phyloP scores from a whole-genome alignment of 352 stramenopile species.

The Phytopythium helicoides region DNA sequence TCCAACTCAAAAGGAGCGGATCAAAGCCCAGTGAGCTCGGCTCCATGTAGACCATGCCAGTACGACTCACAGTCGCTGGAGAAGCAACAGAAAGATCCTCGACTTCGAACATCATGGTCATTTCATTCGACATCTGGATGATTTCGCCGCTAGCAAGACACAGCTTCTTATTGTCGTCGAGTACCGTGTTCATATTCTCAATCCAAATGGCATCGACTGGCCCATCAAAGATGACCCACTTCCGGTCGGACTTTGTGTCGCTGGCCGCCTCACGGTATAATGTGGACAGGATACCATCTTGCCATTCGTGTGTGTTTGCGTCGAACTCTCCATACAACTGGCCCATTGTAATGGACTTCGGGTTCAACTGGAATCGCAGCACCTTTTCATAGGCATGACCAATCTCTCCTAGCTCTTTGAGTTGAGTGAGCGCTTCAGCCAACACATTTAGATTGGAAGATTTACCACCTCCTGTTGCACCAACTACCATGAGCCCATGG shows the following conservation, averaged over 20 bases:
- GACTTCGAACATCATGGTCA: conserved; percentile 99
- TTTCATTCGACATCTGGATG: conserved; percentile 93
- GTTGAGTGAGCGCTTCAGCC: conserved; percentile 86
- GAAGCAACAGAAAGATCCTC: conserved; percentile 93
- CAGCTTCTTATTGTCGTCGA: conserved; percentile 96
- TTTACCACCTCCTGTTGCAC: conserved; percentile 89
- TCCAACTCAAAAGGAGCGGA: conserved; percentile 88
- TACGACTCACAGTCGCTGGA: conserved; percentile 92
- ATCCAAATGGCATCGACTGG: conserved; percentile 96
- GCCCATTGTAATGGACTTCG: conserved; percentile 95
- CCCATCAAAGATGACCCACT: conserved; percentile 95
- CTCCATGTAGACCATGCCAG: conserved; percentile 97
- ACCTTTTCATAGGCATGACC: conserved; percentile 90
- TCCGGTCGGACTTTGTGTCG: conserved; percentile 87
- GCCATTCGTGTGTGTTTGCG: conserved; percentile 94
- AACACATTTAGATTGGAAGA: conserved; percentile 90
- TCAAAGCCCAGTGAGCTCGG: conserved; percentile 91
- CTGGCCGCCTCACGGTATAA: conserved; percentile 90
- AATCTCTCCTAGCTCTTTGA: conserved; percentile 67
- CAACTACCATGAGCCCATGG: conserved; percentile 96
- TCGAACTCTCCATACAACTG: conserved; percentile 96
- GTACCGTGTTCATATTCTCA: conserved; percentile 96
- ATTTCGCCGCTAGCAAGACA: conserved; percentile 94
- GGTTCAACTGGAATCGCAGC: conserved; percentile 91
- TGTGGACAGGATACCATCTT: conserved; percentile 94